Evolutionary conservation across 2,329 filamentous ascomycete species (phyloP).

Genomic region (Elsinoe necatrix): DNA sequence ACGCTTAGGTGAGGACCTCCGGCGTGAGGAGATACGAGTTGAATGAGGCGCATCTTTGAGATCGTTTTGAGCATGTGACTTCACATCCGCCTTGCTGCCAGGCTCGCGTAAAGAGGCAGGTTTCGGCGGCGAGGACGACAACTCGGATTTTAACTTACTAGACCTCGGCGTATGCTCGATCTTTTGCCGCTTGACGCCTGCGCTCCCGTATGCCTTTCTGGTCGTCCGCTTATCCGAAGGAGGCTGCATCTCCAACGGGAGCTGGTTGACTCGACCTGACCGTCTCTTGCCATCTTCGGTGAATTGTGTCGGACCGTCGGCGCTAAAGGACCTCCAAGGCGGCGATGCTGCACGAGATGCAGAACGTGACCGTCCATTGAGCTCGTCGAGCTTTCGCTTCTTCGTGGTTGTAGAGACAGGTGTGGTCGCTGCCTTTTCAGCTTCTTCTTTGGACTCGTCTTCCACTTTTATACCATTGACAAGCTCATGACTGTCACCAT

Average conservation of each 20-base stretch:
- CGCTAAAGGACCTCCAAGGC: slow-evolving; percentile 82
- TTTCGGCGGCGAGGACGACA: background rate
- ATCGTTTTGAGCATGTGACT: background rate
- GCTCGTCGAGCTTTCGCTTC: slow-evolving; percentile 49
- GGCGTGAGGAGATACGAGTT: slow-evolving; percentile 3
- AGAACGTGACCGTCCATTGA: slow-evolving; percentile 27
- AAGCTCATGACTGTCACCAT: slow-evolving; percentile 3
- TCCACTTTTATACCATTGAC: background rate
- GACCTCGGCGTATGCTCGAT: background rate
- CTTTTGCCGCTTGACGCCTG: background rate
- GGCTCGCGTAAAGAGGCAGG: background rate
- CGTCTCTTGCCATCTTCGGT: slow-evolving; percentile 54
- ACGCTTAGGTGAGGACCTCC: slow-evolving; percentile 5
- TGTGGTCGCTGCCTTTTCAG: background rate
- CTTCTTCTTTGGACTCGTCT: slow-evolving; percentile 16
- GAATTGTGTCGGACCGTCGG: slow-evolving; percentile 82
- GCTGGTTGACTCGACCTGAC: slow-evolving; percentile 49
- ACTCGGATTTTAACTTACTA: slow-evolving; percentile 1
- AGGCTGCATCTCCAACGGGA: slow-evolving; percentile 41
- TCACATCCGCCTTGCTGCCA: background rate
- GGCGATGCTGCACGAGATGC: slow-evolving; percentile 38
- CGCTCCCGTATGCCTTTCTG: slow-evolving; percentile 28
- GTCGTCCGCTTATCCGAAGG: slow-evolving; percentile 41
- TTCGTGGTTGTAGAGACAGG: slow-evolving; percentile 39
- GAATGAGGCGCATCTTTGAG: background rate